These are phyloP conservation scores for Coemansia sp. DNA, from an alignment of 192 early-diverging fungal species.

Conservation along the genomic window DNA sequence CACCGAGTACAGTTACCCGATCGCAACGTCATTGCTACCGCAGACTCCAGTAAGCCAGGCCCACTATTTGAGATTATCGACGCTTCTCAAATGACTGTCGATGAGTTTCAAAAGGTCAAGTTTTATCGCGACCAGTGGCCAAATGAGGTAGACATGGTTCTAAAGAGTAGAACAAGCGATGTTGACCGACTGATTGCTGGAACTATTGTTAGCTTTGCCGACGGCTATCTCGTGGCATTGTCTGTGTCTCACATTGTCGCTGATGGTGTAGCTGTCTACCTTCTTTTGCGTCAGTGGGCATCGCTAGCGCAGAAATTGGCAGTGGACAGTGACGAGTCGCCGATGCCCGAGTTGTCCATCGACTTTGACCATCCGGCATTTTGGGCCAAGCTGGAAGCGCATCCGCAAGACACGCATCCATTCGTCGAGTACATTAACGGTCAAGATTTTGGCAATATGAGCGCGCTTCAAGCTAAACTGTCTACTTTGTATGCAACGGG, in stretches of 20 bases:
- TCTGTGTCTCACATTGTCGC: neutral
- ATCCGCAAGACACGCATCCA: neutral
- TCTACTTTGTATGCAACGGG: neutral
- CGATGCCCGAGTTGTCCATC: neutral
- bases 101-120: neutral
- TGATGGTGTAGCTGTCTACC: neutral
- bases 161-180: neutral
- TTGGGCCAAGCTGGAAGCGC: neutral
- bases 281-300: neutral
- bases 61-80: neutral
- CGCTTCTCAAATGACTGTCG: neutral
- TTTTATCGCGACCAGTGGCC: slow-evolving; percentile 1
- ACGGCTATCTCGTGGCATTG: neutral
- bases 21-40: neutral
- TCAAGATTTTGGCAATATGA: neutral
- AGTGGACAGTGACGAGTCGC: neutral
- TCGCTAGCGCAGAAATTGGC: neutral
- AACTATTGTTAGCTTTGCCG: neutral
- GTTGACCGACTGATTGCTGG: neutral
- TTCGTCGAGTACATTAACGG: neutral
- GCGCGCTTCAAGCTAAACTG: neutral
- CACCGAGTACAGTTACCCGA: neutral
- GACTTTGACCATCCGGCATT: neutral
- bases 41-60: neutral
- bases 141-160: neutral